Percentiles rank a stretch among this genome's conserved stretches.
Evolutionary conservation across 1,284 basidiomycete species (phyloP).

Genomic region (Moesziomyces parantarcticus): DNA sequence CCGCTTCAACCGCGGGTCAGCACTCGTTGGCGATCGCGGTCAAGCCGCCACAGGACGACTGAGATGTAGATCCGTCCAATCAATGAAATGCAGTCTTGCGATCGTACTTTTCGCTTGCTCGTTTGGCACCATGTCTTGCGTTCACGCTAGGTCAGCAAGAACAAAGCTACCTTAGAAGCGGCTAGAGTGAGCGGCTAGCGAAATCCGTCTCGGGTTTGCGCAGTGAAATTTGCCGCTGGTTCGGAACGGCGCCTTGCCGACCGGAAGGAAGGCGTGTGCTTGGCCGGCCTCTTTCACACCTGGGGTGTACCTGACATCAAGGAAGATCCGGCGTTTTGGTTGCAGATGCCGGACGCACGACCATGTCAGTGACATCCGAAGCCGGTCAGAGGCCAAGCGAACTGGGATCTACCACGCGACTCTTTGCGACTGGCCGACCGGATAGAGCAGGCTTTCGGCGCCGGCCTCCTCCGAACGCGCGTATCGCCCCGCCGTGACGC

Average conservation of each 20-base stretch:
- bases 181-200: too few relatives aligned
- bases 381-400: not conserved
- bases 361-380: not conserved
- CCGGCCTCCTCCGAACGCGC: slow-evolving; percentile 1
- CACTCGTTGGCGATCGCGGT: slow-evolving; percentile 69
- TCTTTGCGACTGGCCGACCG: not conserved
- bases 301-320: not conserved
- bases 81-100: too few relatives aligned
- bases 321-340: not conserved
- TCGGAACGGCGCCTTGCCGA: not conserved
- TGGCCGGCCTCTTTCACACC: not conserved
- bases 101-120: too few relatives aligned
- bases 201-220: not conserved
- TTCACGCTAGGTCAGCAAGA: not conserved
- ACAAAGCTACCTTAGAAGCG: not conserved
- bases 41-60: slow-evolving; percentile 55
- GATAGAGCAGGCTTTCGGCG: not conserved
- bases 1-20: slow-evolving; percentile 70
- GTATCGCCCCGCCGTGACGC: slow-evolving; percentile 1
- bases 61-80: not conserved
- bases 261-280: not conserved
- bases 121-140: not conserved
- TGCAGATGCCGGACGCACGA: not conserved
- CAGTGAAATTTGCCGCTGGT: not conserved
- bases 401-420: not conserved